These are phyloP conservation scores for Penstemon davidsonii DNA, from an alignment of 257 asterid genomes.

Conservation along the genomic window DNA sequence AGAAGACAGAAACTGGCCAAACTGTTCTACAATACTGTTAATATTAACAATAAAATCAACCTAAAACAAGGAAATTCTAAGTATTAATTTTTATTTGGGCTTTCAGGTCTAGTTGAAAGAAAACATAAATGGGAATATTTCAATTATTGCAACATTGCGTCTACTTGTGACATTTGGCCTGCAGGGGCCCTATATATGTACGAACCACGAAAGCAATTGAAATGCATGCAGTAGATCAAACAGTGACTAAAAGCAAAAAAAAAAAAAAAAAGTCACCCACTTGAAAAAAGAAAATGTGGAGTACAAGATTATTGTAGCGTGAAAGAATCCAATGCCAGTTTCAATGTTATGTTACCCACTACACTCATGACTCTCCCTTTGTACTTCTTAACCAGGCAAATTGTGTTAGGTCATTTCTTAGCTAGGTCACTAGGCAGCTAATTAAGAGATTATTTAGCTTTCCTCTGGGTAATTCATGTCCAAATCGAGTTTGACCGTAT, in stretches of 20 bases:
- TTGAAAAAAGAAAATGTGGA: not conserved
- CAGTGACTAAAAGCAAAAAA: slow-evolving; percentile 18
- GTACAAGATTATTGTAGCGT: slow-evolving; percentile 21
- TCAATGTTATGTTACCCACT: not conserved
- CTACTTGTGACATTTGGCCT: not conserved
- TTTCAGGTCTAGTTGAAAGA: not conserved
- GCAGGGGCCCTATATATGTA: slow-evolving; percentile 11
- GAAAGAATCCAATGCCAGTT: slow-evolving; percentile 38
- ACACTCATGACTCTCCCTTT: not conserved
- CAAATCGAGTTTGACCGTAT: too few species aligned
- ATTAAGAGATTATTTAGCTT: too few species aligned
- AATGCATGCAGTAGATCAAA: slow-evolving; percentile 12
- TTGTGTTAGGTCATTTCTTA: slow-evolving; percentile 14
- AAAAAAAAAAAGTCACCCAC: not conserved
- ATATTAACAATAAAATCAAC: too few species aligned
- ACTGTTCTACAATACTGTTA: not conserved
- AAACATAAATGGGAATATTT: slow-evolving; percentile 10
- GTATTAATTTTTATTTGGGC: too few species aligned
- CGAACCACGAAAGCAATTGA: too few species aligned
- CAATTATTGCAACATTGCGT: not conserved
- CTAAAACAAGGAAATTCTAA: too few species aligned
- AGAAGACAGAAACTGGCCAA: slow-evolving; percentile 22
- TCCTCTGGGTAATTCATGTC: too few species aligned
- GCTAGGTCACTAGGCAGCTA: too few species aligned
- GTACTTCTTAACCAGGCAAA: not conserved